phyloP scores from a whole-genome alignment of 2,329 filamentous ascomycete genomes.

The Allantophomopsis lycopodina region DNA sequence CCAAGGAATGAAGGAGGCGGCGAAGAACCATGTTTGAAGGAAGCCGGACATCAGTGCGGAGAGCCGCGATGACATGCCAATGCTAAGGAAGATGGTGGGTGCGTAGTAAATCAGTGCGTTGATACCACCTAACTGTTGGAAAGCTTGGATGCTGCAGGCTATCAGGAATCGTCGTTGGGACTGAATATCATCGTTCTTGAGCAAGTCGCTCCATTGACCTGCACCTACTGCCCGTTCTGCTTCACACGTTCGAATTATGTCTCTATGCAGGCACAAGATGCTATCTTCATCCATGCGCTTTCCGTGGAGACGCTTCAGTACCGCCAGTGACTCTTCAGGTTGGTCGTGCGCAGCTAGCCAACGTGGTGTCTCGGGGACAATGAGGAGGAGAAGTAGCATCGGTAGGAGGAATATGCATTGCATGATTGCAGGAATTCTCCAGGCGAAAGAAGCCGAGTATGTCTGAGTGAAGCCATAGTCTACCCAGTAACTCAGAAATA shows the following conservation, averaged over 20 bases:
- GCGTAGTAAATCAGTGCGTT: constrained; percentile 27
- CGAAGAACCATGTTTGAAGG: constrained; percentile 28
- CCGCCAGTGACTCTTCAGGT: constrained; percentile 89
- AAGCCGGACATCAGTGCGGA: constrained; percentile 33
- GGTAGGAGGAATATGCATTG: constrained; percentile 84
- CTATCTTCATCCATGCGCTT: constrained; percentile 19
- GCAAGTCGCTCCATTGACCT: constrained; percentile 17
- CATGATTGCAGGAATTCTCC: constrained; percentile 75
- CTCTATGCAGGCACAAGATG: constrained; percentile 6
- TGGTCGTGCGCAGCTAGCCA: constrained; percentile 94
- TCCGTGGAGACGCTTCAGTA: constrained; percentile 72
- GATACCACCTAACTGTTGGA: constrained; percentile 31
- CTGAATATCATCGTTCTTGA: constrained; percentile 32
- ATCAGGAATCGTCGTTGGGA: constrained; percentile 34
- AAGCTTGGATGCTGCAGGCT: constrained; percentile 29
- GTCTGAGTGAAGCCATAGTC: constrained; percentile 69
- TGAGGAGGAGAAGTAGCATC: constrained; percentile 65
- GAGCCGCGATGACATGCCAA: constrained; percentile 25
- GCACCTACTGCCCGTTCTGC: constrained; percentile 19
- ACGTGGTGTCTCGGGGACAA: constrained; percentile 89
- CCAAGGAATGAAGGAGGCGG: constrained; percentile 20
- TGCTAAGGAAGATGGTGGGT: constrained; percentile 29
- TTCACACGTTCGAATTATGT: constrained; percentile 7
- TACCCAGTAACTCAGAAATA: constrained; percentile 90
- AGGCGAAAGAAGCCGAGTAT: constrained; percentile 78